Percentiles rank a stretch among this genome's conserved stretches.
phyloP scores from a whole-genome alignment of 164 flowering plant species.

The Tetracentron sinense region DNA sequence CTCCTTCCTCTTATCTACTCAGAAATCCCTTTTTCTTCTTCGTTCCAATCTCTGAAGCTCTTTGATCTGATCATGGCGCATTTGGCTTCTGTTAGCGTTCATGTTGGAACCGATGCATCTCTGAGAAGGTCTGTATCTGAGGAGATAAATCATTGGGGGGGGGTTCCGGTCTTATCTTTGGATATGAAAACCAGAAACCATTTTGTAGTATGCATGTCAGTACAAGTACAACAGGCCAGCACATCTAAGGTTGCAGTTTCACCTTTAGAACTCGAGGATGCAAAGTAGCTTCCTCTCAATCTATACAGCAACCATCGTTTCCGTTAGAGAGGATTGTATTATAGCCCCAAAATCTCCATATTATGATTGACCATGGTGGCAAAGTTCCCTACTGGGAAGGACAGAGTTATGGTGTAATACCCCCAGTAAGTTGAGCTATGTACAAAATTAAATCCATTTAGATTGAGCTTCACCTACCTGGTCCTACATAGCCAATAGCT shows the following conservation, averaged over 20 bases:
- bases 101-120: constrained; percentile 36
- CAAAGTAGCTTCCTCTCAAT: constrained; percentile 84
- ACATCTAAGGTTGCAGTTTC: constrained; percentile 66
- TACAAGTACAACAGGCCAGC: constrained; percentile 73
- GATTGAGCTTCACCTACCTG: not conserved
- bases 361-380: constrained; percentile 95
- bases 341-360: constrained; percentile 93
- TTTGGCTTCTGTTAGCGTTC: constrained; percentile 33
- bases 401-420: constrained; percentile 95
- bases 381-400: constrained; percentile 99
- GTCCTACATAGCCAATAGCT: too few species aligned
- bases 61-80: constrained; percentile 43
- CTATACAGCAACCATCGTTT: constrained; percentile 80
- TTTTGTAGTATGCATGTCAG: constrained; percentile 58
- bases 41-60: not conserved
- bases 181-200: constrained; percentile 38
- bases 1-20: too few species aligned
- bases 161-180: constrained; percentile 33
- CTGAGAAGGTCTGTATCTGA: constrained; percentile 30
- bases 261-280: constrained; percentile 77
- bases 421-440: constrained; percentile 67
- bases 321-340: constrained; percentile 95
- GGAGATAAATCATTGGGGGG: constrained; percentile 55
- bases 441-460: not conserved
- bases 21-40: not conserved